phyloP scores from a whole-genome alignment of 805 yeast genomes.

The Kockiozyma suomiensis region DNA sequence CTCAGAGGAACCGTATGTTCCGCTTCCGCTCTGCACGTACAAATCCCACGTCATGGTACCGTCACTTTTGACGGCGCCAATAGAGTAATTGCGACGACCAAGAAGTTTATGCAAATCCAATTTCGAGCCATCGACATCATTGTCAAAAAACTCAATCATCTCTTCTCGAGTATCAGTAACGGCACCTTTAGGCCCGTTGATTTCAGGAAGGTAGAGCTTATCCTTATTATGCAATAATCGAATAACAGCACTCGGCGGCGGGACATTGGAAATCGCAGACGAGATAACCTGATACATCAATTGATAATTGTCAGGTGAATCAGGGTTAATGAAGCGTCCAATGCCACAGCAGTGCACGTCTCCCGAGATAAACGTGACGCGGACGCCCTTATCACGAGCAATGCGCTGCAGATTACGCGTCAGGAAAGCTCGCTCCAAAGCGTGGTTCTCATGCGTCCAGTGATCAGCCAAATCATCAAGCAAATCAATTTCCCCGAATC shows the following conservation, averaged over 20 bases:
- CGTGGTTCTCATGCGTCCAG: constrained; percentile 92
- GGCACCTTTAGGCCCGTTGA: background rate
- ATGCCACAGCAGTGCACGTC: constrained; percentile 90
- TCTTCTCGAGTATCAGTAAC: constrained; percentile 32
- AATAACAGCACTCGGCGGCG: constrained; percentile 91
- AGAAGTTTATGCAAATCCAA: constrained; percentile 21
- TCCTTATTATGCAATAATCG: constrained; percentile 66
- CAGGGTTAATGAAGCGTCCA: constrained; percentile 67
- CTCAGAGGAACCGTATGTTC: constrained; percentile 9
- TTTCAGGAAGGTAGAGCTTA: constrained; percentile 52
- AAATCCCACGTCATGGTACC: constrained; percentile 29
- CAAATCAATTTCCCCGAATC: constrained; percentile 86
- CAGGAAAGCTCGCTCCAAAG: constrained; percentile 75
- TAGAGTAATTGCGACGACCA: constrained; percentile 30
- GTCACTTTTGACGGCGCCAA: constrained; percentile 16
- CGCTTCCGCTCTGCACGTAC: constrained; percentile 28
- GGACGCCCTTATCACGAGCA: constrained; percentile 62
- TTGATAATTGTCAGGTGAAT: constrained; percentile 69
- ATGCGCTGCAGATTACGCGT: constrained; percentile 64
- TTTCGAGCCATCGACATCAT: constrained; percentile 33
- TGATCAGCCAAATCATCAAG: constrained; percentile 94
- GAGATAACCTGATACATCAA: constrained; percentile 57
- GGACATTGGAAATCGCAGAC: constrained; percentile 88
- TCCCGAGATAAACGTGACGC: constrained; percentile 86
- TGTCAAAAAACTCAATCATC: constrained; percentile 33